Evolutionary conservation across 257 asterid species (phyloP), one percentile per base, ranked within the genome.

Genomic region (Fraxinus pennsylvanica): DNA sequence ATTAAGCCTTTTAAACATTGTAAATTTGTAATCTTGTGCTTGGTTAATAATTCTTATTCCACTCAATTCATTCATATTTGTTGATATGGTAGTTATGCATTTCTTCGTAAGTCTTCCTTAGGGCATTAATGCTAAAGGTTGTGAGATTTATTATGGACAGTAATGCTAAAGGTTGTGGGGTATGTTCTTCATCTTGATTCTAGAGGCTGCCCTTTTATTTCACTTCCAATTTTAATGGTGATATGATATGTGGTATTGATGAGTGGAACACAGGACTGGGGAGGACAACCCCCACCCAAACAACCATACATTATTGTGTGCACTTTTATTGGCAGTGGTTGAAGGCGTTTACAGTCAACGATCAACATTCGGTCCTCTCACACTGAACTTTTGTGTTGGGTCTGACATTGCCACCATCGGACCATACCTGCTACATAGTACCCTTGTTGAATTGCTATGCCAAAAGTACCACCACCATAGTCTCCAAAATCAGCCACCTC

Each of bases 161-260:
- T 77, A 90, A 90, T 65, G 92, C 92, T 25, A 88, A 88, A 80
- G 92, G 92, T 10, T 88, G 90, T n/a, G 90, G 86, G 89, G 92
- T 88, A 68, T 43, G 81, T 54, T 3, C 7, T 6, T 50, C 1
- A 39, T 63, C 57, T 74, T 68, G 7, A 0, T 74, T 61, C 45
- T 12, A 25, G 27, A 30, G 65, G 9, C 30, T 30, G 9, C 30
- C 30, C 27, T 17, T 63, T 25, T 13, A 21, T 29, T 38, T 35
- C 2, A 27, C 13, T 73, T 79, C 9, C 4, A 13, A 6, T 65
- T 50, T 21, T n/a, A 69, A 10, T 25, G 27, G 27, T 25, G 27
- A 0, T 14, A 3, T n/a, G 22, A 0, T 21, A 21, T 75, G 45
- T 9, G 17, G 19, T 29, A 36, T 68, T 80, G 87, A 84, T 83